phyloP scores from a whole-genome alignment of 139 green algal genomes.

The Marvania coccoides region DNA sequence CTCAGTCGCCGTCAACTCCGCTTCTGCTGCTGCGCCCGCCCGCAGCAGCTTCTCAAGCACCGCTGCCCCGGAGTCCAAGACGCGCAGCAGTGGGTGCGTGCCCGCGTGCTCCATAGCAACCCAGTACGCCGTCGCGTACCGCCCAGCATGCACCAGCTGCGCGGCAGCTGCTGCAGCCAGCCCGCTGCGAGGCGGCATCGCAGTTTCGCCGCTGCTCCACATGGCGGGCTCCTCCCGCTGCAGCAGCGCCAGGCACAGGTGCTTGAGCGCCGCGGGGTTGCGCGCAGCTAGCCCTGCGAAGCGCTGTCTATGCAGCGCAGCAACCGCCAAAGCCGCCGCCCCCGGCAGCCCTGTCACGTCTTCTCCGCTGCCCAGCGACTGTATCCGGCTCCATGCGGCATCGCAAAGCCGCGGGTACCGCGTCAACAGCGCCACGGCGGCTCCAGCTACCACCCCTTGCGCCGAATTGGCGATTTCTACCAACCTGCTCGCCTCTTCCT shows the following conservation, averaged over 20 bases:
- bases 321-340: background rate
- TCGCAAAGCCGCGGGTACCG: background rate
- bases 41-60: slow-evolving; percentile 9
- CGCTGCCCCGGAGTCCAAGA: slow-evolving; percentile 3
- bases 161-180: background rate
- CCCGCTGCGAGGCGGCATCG: background rate
- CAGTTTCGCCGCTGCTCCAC: background rate
- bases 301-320: background rate
- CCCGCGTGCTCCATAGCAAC: slow-evolving; percentile 9
- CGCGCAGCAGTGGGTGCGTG: slow-evolving; percentile 7
- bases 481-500: background rate
- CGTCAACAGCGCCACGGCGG: slow-evolving; percentile 3
- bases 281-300: background rate
- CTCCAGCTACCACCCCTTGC: slow-evolving; percentile 1
- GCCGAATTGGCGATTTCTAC: background rate
- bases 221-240: background rate
- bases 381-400: background rate
- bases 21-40: background rate
- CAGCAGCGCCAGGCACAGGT: background rate
- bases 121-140: slow-evolving; percentile 6
- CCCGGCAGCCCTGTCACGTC: background rate
- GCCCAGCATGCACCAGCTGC: slow-evolving; percentile 5
- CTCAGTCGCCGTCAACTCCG: background rate
- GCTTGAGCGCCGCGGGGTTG: background rate
- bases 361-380: background rate